Percentiles rank a stretch among this genome's conserved stretches.
These are phyloP conservation scores for Myxozyma geophila DNA, from an alignment of 805 yeast genomes.

Conservation along the genomic window DNA sequence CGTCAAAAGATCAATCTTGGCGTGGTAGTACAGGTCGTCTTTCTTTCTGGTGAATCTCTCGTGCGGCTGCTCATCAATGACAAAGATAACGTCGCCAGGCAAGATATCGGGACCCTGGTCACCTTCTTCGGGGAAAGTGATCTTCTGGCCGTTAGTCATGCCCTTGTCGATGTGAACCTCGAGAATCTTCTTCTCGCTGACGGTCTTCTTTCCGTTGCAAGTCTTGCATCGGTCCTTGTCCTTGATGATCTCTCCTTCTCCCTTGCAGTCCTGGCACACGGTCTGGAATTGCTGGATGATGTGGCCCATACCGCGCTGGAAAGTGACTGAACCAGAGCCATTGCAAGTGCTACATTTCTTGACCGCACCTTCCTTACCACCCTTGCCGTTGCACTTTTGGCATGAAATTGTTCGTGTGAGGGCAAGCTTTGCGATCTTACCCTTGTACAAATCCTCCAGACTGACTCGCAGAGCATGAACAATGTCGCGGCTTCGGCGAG, in stretches of 20 bases:
- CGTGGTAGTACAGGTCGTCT: conserved; percentile 81
- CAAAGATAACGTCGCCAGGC: conserved; percentile 96
- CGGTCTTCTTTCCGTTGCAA: conserved; percentile 89
- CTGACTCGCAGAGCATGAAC: conserved; percentile 84
- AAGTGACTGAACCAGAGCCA: conserved; percentile 89
- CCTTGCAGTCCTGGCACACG: conserved; percentile 88
- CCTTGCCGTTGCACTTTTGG: conserved; percentile 87
- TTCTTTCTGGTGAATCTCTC: conserved; percentile 82
- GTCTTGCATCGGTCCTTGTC: conserved; percentile 84
- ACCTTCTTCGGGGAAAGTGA: conserved; percentile 93
- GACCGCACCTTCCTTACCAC: conserved; percentile 92
- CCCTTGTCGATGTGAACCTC: conserved; percentile 97
- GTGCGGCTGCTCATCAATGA: conserved; percentile 89
- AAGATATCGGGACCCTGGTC: conserved; percentile 94
- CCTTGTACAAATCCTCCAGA: conserved; percentile 91
- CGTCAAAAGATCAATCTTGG: conserved; percentile 87
- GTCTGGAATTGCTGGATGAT: conserved; percentile 98
- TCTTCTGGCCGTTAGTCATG: conserved; percentile 91
- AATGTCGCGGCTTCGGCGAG: conserved; percentile 64
- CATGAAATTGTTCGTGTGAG: conserved; percentile 90
- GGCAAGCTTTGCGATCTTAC: conserved; percentile 92
- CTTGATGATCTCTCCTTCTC: conserved; percentile 86
- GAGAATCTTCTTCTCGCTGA: conserved; percentile 85
- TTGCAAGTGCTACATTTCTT: conserved; percentile 84
- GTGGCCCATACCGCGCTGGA: conserved; percentile 98